Evolutionary conservation across 2,329 filamentous ascomycete genomes (phyloP), one percentile per base, ranked within the genome.

Genomic region (Phaeophleospora eucalypticola): DNA sequence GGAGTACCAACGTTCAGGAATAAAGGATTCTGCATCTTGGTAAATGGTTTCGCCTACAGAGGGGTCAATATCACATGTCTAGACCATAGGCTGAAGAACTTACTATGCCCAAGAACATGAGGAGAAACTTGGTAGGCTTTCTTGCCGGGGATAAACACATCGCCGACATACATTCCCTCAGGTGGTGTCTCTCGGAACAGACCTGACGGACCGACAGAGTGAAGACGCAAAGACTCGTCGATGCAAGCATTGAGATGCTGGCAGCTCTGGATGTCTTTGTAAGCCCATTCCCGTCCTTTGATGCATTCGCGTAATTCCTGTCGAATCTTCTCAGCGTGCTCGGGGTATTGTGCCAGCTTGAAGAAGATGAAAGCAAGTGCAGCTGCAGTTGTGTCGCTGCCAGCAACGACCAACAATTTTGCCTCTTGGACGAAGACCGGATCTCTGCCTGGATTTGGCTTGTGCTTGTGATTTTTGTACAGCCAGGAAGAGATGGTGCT

Each of bases 321-420:
- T 33, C 64, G 54, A 41, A 71, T 39, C 32, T 57, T 58, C 8
- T 53, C 49, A 21, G 58, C 45, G 27, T 36, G 46, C 15, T 54
- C 59, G 12, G 54, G 59, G 27, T 65, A 51, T 8, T 49, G 54
- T 12, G 58, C 59, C 3, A 67, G 54, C 21, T 64, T 46, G 49
- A 67, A 72, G 52, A 74, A 69, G 15, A 71, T 50, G 42, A 61
- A 58, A 1, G 65, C 63, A 8, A 73, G 50, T 0, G 68, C 63
- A 1, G 62, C 58, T 4, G 67, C 58, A 1, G 67, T 69, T 2
- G 69, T 72, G 48, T 73, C 70, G 20, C 36, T 38, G 14, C 48
- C 45, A 15, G 45, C 48, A 8, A 42, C 33, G 36, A 51, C 45
- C 4, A 51, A 33, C 15, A 51, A 21, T 15, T 32, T 19, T 4